Percentiles rank a stretch among this genome's conserved stretches.
These are phyloP conservation scores for Pseudogymnoascus sp. DNA, from an alignment of 2,329 filamentous ascomycete genomes.

Conservation along the genomic window DNA sequence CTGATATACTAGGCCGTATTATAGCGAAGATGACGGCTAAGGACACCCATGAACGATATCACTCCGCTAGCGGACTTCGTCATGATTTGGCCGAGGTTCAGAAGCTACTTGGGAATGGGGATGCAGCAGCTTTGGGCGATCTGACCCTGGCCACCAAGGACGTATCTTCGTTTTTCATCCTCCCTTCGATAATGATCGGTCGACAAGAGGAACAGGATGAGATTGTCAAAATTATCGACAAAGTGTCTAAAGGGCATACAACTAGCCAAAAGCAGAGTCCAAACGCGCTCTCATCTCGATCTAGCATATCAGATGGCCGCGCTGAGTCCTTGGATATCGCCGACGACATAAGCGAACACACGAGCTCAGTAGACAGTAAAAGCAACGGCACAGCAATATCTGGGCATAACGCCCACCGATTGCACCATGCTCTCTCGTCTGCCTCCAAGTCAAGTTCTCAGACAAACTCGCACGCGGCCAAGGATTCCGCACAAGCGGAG, in stretches of 20 bases:
- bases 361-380: constrained; percentile 46
- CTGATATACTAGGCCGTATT: constrained; percentile 70
- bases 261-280: constrained; percentile 35
- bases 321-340: constrained; percentile 29
- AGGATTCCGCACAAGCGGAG: not conserved
- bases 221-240: constrained; percentile 67
- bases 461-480: not conserved
- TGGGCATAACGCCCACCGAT: not conserved
- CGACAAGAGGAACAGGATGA: constrained; percentile 61
- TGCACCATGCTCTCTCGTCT: not conserved
- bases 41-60: constrained; percentile 77
- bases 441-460: not conserved
- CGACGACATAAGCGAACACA: constrained; percentile 51
- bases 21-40: constrained; percentile 91
- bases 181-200: constrained; percentile 75
- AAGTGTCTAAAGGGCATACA: constrained; percentile 58
- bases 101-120: constrained; percentile 64
- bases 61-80: constrained; percentile 78
- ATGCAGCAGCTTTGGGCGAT: constrained; percentile 58
- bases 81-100: constrained; percentile 69
- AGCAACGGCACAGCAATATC: constrained; percentile 1
- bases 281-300: constrained; percentile 44
- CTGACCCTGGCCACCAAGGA: constrained; percentile 77
- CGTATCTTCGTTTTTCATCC: constrained; percentile 83
- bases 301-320: constrained; percentile 39